These are phyloP conservation scores for Mycena rebaudengoi DNA, from an alignment of 768 basidiomycete genomes.

Conservation along the genomic window DNA sequence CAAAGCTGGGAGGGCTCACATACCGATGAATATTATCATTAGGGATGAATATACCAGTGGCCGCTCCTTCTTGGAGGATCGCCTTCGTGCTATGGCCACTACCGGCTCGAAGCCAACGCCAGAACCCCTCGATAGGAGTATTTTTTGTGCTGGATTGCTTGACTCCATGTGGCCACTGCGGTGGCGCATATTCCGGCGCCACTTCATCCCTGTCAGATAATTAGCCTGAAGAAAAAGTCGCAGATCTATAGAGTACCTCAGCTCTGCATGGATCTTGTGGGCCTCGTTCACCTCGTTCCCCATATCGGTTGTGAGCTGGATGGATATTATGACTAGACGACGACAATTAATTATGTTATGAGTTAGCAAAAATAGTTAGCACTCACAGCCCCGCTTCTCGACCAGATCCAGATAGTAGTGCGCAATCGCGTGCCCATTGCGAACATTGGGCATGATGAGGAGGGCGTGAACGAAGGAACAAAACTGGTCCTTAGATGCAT, in stretches of 20 bases:
- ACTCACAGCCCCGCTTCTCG: neutral
- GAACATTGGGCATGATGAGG: neutral
- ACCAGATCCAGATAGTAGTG: neutral
- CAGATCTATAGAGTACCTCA: neutral
- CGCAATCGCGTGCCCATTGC: neutral
- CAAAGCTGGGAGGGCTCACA: neutral
- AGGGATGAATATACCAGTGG: neutral
- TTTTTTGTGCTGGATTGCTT: conserved; percentile 8
- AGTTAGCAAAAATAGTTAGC: too few species aligned
- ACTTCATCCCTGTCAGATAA: neutral
- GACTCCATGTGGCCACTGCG: neutral
- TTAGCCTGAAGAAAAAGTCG: neutral
- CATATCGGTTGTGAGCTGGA: neutral
- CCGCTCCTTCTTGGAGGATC: neutral
- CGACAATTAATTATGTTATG: too few species aligned
- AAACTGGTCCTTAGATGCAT: neutral
- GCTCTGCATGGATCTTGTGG: neutral
- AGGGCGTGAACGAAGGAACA: neutral
- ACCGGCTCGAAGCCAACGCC: neutral
- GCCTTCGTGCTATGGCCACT: neutral
- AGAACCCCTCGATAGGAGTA: conserved; percentile 1
- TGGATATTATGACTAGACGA: neutral
- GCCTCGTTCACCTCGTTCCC: neutral
- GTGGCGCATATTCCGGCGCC: neutral
- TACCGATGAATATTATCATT: neutral